Evolutionary conservation across 176 grass and related monocot species (phyloP), one percentile per base, ranked within the genome.

Genomic region (Microstegium vimineum): DNA sequence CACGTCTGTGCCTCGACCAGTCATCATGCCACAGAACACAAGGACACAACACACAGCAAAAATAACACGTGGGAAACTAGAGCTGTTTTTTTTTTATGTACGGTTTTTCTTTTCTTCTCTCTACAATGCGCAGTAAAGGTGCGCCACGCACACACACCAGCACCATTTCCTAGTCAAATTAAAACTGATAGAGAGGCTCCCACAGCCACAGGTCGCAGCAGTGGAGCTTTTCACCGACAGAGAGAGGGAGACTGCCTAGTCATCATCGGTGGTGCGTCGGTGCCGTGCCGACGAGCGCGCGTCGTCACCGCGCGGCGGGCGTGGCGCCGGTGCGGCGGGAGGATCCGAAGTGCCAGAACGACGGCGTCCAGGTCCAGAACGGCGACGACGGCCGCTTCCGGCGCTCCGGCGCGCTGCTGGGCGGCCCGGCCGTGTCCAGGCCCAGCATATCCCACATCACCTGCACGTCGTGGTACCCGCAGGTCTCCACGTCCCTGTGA

Each of bases 381-480:
- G 90, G 76, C 62, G 62, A 2, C n/a, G n/a, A n/a, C n/a, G n/a
- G n/a, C 17, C 60, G 20, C 71, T 73, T 85, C 78, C 13, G 87
- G 69, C 90, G 62, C 65, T 87, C 80, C 11, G 89, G 77, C 62
- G 45, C 25, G 59, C 59, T 6, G 33, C 59, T 4, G 28, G 67
- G 45, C n/a, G 37, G 9, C 20, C 35, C 31, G 16, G 5, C 16
- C 5, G 61, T 74, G 82, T 92, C 94, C 15, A 85, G 72, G 30
- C 77, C 86, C 45, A 92, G 62, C 73, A 97, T 97, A 75, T 81
- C 90, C 94, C 94, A 97, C 94, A 97, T 97, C 59, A 97, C 94
- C 73, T 92, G 90, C 34, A 97, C 90, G 69, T 97, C 94, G 45
- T 87, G 62, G 82, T 97, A 97, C 6, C 88, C 90, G 31, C 94